These are phyloP conservation scores for Wickerhamomyces silvicola DNA, from an alignment of 805 yeast species.

Conservation along the genomic window DNA sequence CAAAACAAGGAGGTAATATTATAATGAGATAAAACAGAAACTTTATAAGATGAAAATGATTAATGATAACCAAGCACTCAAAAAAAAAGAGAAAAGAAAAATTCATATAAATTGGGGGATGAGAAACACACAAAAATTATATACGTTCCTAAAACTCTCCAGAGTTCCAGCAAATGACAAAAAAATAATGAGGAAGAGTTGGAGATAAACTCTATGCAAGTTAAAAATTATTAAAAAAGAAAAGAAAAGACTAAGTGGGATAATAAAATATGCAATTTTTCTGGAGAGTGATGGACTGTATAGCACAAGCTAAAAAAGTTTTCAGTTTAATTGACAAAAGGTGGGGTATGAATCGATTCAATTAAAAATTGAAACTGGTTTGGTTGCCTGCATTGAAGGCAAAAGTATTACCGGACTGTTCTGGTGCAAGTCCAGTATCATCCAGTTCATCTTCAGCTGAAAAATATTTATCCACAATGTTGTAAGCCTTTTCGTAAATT, in stretches of 20 bases:
- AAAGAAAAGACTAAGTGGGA: background rate
- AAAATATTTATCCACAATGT: constrained; percentile 87
- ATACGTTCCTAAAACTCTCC: too few species aligned
- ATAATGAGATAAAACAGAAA: too few species aligned
- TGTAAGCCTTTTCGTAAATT: constrained; percentile 86
- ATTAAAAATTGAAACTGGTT: constrained; percentile 21
- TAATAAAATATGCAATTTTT: background rate
- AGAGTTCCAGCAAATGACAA: too few species aligned
- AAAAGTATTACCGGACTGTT: constrained; percentile 74
- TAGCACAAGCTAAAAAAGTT: too few species aligned
- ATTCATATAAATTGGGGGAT: background rate
- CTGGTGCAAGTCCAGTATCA: constrained; percentile 75
- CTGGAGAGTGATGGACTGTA: too few species aligned
- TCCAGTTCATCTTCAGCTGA: constrained; percentile 69
- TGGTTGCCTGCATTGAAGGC: constrained; percentile 75
- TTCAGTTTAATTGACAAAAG: too few species aligned
- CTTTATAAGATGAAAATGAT: too few species aligned
- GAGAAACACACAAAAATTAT: constrained; percentile 1
- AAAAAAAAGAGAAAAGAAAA: background rate
- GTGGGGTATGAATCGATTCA: background rate
- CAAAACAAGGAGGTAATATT: too few species aligned
- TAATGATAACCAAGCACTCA: too few species aligned
- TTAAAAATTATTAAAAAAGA: background rate
- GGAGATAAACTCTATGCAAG: too few species aligned
- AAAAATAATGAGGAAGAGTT: too few species aligned